Percentiles rank a stretch among this genome's conserved stretches.
Conservation (phyloP, 1,284 basidiomycete genomes). For the Cerrena zonata region DNA sequence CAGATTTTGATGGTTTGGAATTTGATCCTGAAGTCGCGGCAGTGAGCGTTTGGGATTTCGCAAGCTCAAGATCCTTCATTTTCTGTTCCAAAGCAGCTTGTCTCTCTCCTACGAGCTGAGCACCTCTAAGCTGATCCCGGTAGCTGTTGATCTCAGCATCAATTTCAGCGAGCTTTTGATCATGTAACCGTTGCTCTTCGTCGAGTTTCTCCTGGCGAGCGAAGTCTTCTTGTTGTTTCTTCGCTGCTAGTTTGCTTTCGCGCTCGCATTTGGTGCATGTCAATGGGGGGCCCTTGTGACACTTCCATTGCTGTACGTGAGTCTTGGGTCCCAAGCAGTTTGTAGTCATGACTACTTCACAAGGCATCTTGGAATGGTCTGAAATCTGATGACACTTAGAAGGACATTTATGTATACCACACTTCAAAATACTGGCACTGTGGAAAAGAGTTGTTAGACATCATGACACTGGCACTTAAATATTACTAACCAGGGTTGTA, state of each 20-base stretch:
- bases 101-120: conserved; percentile 24
- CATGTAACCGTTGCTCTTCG: conserved; percentile 27
- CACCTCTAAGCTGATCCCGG: conserved; percentile 24
- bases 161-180: conserved; percentile 27
- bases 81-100: conserved; percentile 27
- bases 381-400: conserved; percentile 51
- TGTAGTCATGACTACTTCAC: conserved; percentile 25
- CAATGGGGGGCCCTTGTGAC: conserved; percentile 28
- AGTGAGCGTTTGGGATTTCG: background rate
- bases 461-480: background rate
- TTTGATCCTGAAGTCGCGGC: background rate
- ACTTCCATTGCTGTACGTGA: conserved; percentile 32
- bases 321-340: conserved; percentile 34
- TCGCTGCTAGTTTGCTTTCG: conserved; percentile 28
- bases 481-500: conserved; percentile 43
- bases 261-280: conserved; percentile 28
- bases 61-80: conserved; percentile 28
- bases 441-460: background rate
- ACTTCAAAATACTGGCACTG: conserved; percentile 42
- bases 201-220: conserved; percentile 31
- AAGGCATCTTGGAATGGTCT: conserved; percentile 44
- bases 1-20: background rate
- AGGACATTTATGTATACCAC: conserved; percentile 44
- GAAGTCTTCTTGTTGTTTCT: conserved; percentile 26
- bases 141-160: conserved; percentile 25